Evolutionary conservation across 345 rosid species (phyloP), one percentile per base, ranked within the genome.

Genomic region (Ceriops tagal): DNA sequence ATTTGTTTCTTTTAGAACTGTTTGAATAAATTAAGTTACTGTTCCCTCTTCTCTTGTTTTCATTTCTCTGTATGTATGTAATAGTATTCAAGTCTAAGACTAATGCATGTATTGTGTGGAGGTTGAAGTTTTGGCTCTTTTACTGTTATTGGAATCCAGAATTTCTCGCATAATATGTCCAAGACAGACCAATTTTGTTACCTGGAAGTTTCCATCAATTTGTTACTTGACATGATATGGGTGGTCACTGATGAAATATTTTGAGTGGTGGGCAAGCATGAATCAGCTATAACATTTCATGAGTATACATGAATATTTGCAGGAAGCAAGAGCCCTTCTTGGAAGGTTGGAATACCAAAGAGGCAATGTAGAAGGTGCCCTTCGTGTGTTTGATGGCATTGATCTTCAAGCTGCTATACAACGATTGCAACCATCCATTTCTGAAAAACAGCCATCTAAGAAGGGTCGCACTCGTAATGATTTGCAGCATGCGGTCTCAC

Each of bases 291-390:
- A 68, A 55, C 37, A 59, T 49, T 74, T 56, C 21, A 37, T 71
- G 27, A 34, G 32, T 67, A 56, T 67, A 52, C 16, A 11, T 47
- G 43, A 24, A 76, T 68, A 32, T 72, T 77, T 71, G 60, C 64
- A 93, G 97, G 97, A 93, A 85, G 97, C 98, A 46, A 91, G 96
- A 78, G 95, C 98, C 67, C 93, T 93, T 80, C 89, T 93, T 73
- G 98, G 97, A 66, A 89, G 88, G 79, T 73, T 93, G 75, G 96
- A 93, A 37, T 93, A 93, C 72, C 97, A 93, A 76, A 83, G 97
- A 87, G 98, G 97, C 67, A 91, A 93, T 72, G 68, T 93, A 30
- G 96, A 93, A 79, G 92, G 89, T 37, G 97, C 98, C 22, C 95
- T 93, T 73, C 95, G 86, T 73, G 92, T 91, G 66, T 87, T 89